Evolutionary conservation across 1,284 basidiomycete genomes (phyloP), one percentile per base, ranked within the genome.

Genomic region (Coniophora puteana): DNA sequence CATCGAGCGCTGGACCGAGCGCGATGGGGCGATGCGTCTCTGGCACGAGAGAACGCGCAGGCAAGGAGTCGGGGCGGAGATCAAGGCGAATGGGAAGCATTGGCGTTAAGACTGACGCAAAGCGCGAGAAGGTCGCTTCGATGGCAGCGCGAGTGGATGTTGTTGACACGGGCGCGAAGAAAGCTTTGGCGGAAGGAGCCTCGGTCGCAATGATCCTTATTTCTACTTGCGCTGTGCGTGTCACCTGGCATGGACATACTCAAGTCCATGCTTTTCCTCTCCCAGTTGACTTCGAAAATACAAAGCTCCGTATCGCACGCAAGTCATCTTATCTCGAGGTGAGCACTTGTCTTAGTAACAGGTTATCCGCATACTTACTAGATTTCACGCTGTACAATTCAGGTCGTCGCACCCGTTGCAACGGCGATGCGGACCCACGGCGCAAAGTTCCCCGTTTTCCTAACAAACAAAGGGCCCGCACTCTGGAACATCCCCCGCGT

Each of bases 321-420:
- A 72, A 69, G 46, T 79, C 75, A 4, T 61, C 52, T 14, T 79
- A 72, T 46, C 61, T 79, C 8, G 76, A 80, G 62, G 77, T 77
- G 27, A 12, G 61, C 44, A 23, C 23, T 30, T n/a, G 7, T 14
- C 8, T 29, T 7, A 16, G 12, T 36, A 31, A 12, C 13, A n/a
- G 8, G 4, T 13, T 17, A n/a, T 7, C 18, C 11, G n/a, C 14
- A 20, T 14, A 25, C 14, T 26, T 10, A 17, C n/a, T n/a, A n/a
- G n/a, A 17, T 7, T 26, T 24, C n/a, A n/a, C n/a, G 6, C 18
- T 18, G 4, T 13, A 11, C 3, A 6, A 8, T n/a, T 8, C 28
- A 65, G 69, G 36, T 66, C 20, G 54, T 59, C 38, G 54, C 48
- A 1, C 64, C 63, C 1, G 26, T 47, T 14, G 57, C 36, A 47